These are phyloP conservation scores for Xylona heveae DNA, from an alignment of 495 filamentous ascomycete genomes.

Conservation along the genomic window DNA sequence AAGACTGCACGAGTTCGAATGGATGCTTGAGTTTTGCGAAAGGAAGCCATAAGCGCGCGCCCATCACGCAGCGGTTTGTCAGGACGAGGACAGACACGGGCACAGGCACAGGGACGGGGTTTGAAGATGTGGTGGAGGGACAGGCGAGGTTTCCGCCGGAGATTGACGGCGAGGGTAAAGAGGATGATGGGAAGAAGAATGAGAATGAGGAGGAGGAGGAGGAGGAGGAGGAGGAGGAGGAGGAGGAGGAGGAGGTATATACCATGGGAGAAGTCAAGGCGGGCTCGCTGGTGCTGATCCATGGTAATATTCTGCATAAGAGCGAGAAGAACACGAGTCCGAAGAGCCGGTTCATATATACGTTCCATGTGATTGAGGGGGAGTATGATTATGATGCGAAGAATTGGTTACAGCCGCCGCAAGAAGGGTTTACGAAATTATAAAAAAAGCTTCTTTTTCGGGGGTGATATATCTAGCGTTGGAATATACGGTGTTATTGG, in stretches of 20 bases:
- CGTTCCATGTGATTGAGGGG: slow-evolving; percentile 91
- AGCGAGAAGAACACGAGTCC: slow-evolving; percentile 75
- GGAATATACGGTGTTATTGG: no score
- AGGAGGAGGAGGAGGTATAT: slow-evolving; percentile 31
- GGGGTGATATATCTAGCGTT: no score
- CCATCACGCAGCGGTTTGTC: slow-evolving; percentile 52
- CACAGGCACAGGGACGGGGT: slow-evolving; percentile 30
- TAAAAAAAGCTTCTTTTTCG: no score
- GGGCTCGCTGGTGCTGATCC: slow-evolving; percentile 77
- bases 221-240: slow-evolving; percentile 10
- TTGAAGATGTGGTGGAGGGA: slow-evolving; percentile 22
- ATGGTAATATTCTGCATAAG: slow-evolving; percentile 92
- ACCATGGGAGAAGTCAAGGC: slow-evolving; percentile 64
- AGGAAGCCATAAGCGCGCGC: slow-evolving; percentile 50
- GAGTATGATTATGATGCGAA: slow-evolving; percentile 58
- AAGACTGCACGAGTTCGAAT: slow-evolving; percentile 70
- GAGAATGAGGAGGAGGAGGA: slow-evolving; percentile 10
- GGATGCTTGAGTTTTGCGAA: slow-evolving; percentile 70
- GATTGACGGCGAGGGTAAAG: slow-evolving; percentile 9
- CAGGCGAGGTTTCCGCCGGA: slow-evolving; percentile 24
- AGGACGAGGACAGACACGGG: slow-evolving; percentile 27
- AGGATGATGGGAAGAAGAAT: slow-evolving; percentile 8
- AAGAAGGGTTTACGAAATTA: slow-evolving; percentile 53
- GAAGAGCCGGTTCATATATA: slow-evolving; percentile 86
- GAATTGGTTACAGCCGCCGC: slow-evolving; percentile 85